Base-by-base conservation (phyloP, 768 basidiomycete genomes). In the Heimioporus sp. region DNA sequence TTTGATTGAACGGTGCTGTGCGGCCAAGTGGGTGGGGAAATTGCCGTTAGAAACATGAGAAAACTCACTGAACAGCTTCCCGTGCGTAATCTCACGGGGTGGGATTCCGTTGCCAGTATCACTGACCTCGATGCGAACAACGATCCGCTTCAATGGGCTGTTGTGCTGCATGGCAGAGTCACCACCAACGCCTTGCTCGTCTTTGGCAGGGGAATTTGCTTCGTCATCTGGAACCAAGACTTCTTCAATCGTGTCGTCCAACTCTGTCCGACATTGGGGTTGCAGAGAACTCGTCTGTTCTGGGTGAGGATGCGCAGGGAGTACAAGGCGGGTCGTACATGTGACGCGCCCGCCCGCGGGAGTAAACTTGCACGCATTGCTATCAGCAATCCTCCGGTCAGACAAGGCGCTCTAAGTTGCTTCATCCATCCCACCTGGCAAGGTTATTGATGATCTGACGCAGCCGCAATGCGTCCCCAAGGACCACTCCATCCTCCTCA, bases 401-500 rank as follows among this genome's bases (percentile, higher is more conserved):
- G 48, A 32, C 28, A 28, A 40, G 21, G 34, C 24, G 30, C 11
- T 19, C 21, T 16, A n/a, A 13, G 41, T 5, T 10, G 45, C 5
- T 24, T 16, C 49, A 35, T 35, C 19, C 12, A 6, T 40, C 65
- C 51, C 51, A 64, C 89, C 87, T 90, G 6, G 90, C 85, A 42
- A 95, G 81, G 66, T 94, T 93, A 43, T 87, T 92, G 66, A 87
- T 78, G 47, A 91, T 83, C 68, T 92, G 90, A 59, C 90, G 78
- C 46, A 92, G 65, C 13, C 92, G 80, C 42, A 86, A 85, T 61
- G 92, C 90, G 64, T 95, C 90, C 21, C 92, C 91, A 13, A 88
- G 81, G 36, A 95, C 90, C 44, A 87, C 72, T 0, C 86, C 87
- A 51, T 84, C 79, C 16, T 78, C 77, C 19, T 73, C 76, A 12